Percentiles rank a stretch among this genome's conserved stretches.
These are phyloP conservation scores for Stephanodiscus triporus DNA, from an alignment of 108 stramenopile genomes.

Conservation along the genomic window DNA sequence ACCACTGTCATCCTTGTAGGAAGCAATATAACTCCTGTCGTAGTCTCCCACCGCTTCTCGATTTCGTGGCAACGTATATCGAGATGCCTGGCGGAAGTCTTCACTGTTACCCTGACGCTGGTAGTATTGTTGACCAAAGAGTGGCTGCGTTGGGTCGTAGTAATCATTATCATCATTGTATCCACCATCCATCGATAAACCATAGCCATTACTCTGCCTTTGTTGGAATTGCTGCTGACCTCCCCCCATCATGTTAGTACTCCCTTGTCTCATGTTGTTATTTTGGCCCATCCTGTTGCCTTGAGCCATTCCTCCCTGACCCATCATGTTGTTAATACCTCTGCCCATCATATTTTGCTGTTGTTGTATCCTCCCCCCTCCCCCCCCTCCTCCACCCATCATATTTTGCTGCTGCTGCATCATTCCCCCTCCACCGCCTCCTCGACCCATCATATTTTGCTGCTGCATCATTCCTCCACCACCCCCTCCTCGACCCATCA, in stretches of 20 bases:
- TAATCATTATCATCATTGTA: background rate
- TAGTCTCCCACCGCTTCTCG: background rate
- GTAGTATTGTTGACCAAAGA: slow-evolving; percentile 8
- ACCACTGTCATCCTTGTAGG: slow-evolving; percentile 10
- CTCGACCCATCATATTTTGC: background rate
- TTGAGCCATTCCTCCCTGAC: slow-evolving; percentile 1
- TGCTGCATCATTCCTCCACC: background rate
- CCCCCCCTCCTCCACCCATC: background rate
- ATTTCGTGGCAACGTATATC: background rate
- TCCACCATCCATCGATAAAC: background rate
- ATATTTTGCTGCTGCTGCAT: background rate
- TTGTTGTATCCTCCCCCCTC: background rate
- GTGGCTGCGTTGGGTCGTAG: slow-evolving; percentile 7
- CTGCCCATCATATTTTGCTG: background rate
- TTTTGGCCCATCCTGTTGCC: background rate
- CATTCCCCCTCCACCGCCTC: background rate
- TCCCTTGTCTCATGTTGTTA: background rate
- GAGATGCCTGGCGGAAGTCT: slow-evolving; percentile 7
- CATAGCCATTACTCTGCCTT: background rate
- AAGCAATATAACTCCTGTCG: background rate
- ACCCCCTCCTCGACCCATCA: background rate
- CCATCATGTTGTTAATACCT: background rate
- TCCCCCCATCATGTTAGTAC: background rate
- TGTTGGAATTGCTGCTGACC: slow-evolving; percentile 2
- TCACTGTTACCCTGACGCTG: background rate